These are phyloP conservation scores for Phytophthora pluvialis DNA, from an alignment of 352 stramenopile species.

Conservation along the genomic window DNA sequence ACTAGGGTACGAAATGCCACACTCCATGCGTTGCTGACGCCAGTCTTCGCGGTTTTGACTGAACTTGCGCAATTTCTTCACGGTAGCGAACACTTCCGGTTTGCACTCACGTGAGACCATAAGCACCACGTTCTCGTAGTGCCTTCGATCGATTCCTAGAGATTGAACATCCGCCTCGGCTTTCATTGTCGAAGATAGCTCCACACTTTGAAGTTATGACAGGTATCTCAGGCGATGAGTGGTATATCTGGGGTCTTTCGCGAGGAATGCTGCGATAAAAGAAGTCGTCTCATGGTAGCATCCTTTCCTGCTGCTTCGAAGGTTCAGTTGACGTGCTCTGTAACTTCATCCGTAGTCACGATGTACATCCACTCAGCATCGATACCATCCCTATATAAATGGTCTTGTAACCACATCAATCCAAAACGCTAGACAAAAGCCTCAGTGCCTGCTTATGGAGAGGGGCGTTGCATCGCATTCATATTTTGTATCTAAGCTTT, in stretches of 20 bases:
- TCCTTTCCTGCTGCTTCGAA: slow-evolving; percentile 32
- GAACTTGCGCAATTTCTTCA: slow-evolving; percentile 54
- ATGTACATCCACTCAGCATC: slow-evolving; percentile 82
- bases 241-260: slow-evolving; percentile 52
- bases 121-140: slow-evolving; percentile 68
- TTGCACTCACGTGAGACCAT: slow-evolving; percentile 50
- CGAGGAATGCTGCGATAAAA: slow-evolving; percentile 31
- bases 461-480: slow-evolving; percentile 42
- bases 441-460: not conserved
- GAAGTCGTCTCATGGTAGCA: slow-evolving; percentile 30
- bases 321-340: slow-evolving; percentile 71
- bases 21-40: slow-evolving; percentile 74
- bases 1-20: slow-evolving; percentile 67
- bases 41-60: slow-evolving; percentile 71
- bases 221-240: slow-evolving; percentile 62
- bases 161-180: slow-evolving; percentile 68
- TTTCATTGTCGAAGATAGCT: slow-evolving; percentile 68
- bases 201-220: slow-evolving; percentile 60
- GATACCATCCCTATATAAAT: slow-evolving; percentile 65
- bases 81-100: slow-evolving; percentile 43
- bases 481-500: too few relatives aligned
- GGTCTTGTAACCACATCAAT: slow-evolving; percentile 45
- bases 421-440: not conserved
- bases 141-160: slow-evolving; percentile 63
- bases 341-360: slow-evolving; percentile 68